A percentile compares a stretch with the other conserved stretches of the same genome.
These are phyloP conservation scores for Kazachstania bromeliacearum DNA, from an alignment of 805 yeast genomes.

Conservation along the genomic window DNA sequence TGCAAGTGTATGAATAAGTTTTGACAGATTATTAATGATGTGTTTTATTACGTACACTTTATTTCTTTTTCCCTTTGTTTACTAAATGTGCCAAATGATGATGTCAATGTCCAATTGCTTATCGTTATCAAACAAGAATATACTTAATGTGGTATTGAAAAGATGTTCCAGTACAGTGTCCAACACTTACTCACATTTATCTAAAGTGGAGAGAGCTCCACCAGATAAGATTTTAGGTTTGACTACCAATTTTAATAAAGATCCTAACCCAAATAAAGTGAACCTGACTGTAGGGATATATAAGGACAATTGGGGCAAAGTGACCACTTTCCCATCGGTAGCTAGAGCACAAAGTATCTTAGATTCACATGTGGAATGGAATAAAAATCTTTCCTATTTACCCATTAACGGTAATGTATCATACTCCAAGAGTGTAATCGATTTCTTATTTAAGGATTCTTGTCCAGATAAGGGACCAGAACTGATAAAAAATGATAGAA, in stretches of 20 bases:
- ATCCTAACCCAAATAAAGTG: slow-evolving; percentile 47
- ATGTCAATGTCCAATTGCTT: too few relatives aligned
- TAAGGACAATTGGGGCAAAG: slow-evolving; percentile 69
- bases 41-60: too few relatives aligned
- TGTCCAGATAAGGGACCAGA: slow-evolving; percentile 38
- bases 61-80: too few relatives aligned
- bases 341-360: slow-evolving; percentile 23
- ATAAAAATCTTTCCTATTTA: slow-evolving; percentile 43
- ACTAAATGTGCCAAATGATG: too few relatives aligned
- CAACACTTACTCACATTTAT: too few relatives aligned
- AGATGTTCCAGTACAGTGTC: too few relatives aligned
- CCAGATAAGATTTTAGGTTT: slow-evolving; percentile 83
- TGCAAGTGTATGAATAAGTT: too few relatives aligned
- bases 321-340: slow-evolving; percentile 26
- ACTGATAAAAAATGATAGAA: slow-evolving; percentile 49
- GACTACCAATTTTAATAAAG: slow-evolving; percentile 63
- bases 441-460: slow-evolving; percentile 64
- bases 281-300: slow-evolving; percentile 59
- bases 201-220: slow-evolving; percentile 39
- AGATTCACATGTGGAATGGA: slow-evolving; percentile 44
- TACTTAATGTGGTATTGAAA: too few relatives aligned
- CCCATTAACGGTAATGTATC: slow-evolving; percentile 72
- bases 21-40: too few relatives aligned
- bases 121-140: too few relatives aligned
- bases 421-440: slow-evolving; percentile 57